These are phyloP conservation scores for Calonectria henricotiae DNA, from an alignment of 2,329 filamentous ascomycete species.

Conservation along the genomic window DNA sequence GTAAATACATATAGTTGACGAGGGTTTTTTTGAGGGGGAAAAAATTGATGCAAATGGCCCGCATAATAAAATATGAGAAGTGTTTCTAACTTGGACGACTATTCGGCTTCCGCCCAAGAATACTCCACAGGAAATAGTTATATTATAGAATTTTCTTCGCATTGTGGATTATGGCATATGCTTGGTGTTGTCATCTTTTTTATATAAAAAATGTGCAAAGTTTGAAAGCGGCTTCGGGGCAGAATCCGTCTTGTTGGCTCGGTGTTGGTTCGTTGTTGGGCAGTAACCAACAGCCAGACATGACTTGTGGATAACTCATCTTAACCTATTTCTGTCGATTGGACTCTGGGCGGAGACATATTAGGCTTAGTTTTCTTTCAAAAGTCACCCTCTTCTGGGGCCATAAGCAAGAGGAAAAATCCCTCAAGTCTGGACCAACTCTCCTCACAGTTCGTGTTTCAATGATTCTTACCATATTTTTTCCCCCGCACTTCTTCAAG, in stretches of 20 bases:
- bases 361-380: slow-evolving; percentile 21
- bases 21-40: background rate
- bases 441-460: slow-evolving; percentile 16
- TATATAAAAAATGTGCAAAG: background rate
- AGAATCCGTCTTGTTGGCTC: slow-evolving; percentile 1
- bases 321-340: slow-evolving; percentile 23
- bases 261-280: slow-evolving; percentile 19
- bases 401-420: slow-evolving; percentile 23
- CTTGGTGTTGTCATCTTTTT: slow-evolving; percentile 10
- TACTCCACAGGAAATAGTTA: slow-evolving; percentile 1
- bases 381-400: slow-evolving; percentile 21
- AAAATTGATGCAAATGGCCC: background rate
- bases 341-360: slow-evolving; percentile 20
- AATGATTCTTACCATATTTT: slow-evolving; percentile 3
- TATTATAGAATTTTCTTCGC: slow-evolving; percentile 13
- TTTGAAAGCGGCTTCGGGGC: slow-evolving; percentile 7
- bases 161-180: slow-evolving; percentile 7
- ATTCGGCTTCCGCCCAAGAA: slow-evolving; percentile 9
- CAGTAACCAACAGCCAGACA: slow-evolving; percentile 22
- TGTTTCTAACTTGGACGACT: background rate
- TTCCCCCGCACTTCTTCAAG: slow-evolving; percentile 17
- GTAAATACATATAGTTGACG: slow-evolving; percentile 1
- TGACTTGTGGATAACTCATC: slow-evolving; percentile 25
- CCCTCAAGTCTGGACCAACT: slow-evolving; percentile 15
- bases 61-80: slow-evolving; percentile 21